Evolutionary conservation across 2,329 filamentous ascomycete species (phyloP).

Genomic region (Fusarium globosum): DNA sequence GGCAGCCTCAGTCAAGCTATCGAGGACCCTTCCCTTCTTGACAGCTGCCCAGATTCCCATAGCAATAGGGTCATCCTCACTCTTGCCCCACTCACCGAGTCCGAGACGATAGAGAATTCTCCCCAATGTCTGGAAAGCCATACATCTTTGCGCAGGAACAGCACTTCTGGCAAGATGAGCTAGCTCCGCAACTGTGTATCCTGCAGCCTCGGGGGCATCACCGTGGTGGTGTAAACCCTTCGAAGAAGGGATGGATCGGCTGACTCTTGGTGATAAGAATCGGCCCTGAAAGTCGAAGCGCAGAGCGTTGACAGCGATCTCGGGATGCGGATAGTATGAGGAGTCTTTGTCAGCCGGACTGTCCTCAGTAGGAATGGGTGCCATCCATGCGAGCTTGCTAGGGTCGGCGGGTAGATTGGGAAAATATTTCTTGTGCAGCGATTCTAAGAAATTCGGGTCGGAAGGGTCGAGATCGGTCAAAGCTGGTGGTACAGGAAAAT

Average conservation of each 20-base stretch:
- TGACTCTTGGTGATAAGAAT: conserved; percentile 80
- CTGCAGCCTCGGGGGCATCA: conserved; percentile 90
- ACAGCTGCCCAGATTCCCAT: conserved; percentile 86
- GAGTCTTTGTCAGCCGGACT: conserved; percentile 75
- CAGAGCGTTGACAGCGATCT: conserved; percentile 78
- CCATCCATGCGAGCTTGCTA: conserved; percentile 90
- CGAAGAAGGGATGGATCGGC: conserved; percentile 78
- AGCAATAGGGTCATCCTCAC: conserved; percentile 68
- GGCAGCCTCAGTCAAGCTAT: conserved; percentile 81
- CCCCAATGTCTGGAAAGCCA: conserved; percentile 92
- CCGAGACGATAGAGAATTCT: conserved; percentile 87
- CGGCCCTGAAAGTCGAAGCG: conserved; percentile 90
- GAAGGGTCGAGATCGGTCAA: conserved; percentile 83
- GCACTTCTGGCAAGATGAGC: conserved; percentile 82
- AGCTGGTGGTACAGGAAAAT: conserved; percentile 68
- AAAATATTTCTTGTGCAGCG: conserved; percentile 94
- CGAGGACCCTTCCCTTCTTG: conserved; percentile 79
- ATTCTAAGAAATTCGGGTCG: conserved; percentile 83
- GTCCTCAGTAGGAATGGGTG: conserved; percentile 73
- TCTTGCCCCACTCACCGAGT: conserved; percentile 74
- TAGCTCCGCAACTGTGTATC: conserved; percentile 91
- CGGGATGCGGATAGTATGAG: conserved; percentile 83
- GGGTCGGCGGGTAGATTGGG: conserved; percentile 87
- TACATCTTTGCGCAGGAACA: conserved; percentile 86
- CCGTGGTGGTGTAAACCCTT: conserved; percentile 94